Conservation (phyloP, 352 stramenopile species). For the Phytophthora cactorum region DNA sequence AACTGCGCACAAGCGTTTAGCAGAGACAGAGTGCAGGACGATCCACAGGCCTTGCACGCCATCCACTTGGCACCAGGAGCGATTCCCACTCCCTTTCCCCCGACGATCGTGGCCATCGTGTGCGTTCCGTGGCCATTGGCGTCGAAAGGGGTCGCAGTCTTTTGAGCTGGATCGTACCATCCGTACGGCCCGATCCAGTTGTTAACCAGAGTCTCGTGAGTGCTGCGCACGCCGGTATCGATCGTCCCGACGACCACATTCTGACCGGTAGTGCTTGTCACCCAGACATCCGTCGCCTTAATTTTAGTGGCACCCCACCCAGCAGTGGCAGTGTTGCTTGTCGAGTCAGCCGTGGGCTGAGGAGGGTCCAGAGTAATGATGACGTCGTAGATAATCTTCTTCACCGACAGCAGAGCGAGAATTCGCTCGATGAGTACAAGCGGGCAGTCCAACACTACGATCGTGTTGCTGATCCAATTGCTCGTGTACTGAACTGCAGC, state of each 20-base stretch:
- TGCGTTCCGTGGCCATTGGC: constrained; percentile 58
- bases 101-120: constrained; percentile 56
- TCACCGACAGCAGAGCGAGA: constrained; percentile 21
- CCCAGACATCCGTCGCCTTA: constrained; percentile 44
- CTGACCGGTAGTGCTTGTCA: constrained; percentile 30
- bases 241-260: constrained; percentile 49
- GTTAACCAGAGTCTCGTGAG: constrained; percentile 37
- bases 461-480: constrained; percentile 52
- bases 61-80: constrained; percentile 60
- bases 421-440: constrained; percentile 30
- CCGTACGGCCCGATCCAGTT: constrained; percentile 49
- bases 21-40: constrained; percentile 32
- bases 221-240: constrained; percentile 45
- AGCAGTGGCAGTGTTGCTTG: constrained; percentile 27
- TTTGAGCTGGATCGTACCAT: constrained; percentile 49
- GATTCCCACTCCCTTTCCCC: constrained; percentile 43
- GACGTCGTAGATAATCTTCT: constrained; percentile 38
- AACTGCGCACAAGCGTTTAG: constrained; percentile 55
- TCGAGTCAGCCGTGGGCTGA: constrained; percentile 21
- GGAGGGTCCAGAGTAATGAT: constrained; percentile 23
- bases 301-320: constrained; percentile 48
- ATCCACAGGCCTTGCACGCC: constrained; percentile 51
- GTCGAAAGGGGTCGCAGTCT: constrained; percentile 46
- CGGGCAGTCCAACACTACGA: constrained; percentile 37
- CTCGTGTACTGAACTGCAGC: constrained; percentile 12